phyloP scores from a whole-genome alignment of 108 stramenopile genomes.

The Schizochytrium sp. region DNA sequence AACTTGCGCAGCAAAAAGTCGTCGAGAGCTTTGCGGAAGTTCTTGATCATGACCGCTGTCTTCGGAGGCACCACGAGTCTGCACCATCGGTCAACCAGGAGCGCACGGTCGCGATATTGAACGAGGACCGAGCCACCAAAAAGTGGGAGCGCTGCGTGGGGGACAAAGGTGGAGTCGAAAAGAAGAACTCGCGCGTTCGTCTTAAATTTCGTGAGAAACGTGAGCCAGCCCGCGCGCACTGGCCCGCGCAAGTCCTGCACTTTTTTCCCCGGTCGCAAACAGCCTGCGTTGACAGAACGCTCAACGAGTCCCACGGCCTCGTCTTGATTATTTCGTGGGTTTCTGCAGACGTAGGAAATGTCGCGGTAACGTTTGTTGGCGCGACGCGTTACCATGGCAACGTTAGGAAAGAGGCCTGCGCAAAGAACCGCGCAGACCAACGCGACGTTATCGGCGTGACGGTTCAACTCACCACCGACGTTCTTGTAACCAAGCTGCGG shows the following conservation, averaged over 20 bases:
- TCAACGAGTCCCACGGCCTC: not conserved
- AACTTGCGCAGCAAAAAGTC: not conserved
- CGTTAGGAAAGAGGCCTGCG: slow-evolving; percentile 85
- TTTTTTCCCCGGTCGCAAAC: not conserved
- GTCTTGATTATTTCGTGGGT: not conserved
- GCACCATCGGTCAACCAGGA: not conserved
- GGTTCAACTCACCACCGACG: slow-evolving; percentile 11
- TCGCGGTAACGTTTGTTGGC: not conserved
- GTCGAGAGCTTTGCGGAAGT: not conserved
- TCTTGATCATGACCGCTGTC: not conserved
- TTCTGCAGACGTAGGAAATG: not conserved
- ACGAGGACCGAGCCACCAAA: not conserved
- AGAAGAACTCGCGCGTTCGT: not conserved
- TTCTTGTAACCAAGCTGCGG: not conserved
- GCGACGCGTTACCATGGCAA: slow-evolving; percentile 29
- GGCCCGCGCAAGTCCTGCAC: not conserved
- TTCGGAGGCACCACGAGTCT: not conserved
- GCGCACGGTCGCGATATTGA: not conserved
- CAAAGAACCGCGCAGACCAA: slow-evolving; percentile 69
- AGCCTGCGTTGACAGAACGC: not conserved
- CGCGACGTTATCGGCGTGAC: slow-evolving; percentile 48
- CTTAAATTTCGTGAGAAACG: not conserved
- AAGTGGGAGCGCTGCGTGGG: not conserved
- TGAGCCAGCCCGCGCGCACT: not conserved
- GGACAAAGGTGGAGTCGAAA: not conserved